A percentile compares a stretch with the other conserved stretches of the same genome.
Conservation (phyloP, 345 rosid species). For the Eucalyptus victrix region DNA sequence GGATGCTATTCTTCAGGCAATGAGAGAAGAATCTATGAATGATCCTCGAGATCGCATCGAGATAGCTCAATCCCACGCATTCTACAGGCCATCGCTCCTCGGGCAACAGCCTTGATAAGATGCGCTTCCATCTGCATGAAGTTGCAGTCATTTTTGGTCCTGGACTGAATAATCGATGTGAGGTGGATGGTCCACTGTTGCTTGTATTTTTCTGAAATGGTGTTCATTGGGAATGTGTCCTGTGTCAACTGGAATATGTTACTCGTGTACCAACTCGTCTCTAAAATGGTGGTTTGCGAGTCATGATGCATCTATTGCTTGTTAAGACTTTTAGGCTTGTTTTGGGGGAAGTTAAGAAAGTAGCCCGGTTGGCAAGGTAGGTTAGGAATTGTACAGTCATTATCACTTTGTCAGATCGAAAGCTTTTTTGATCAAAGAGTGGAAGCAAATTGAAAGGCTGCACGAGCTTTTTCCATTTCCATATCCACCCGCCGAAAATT, state of each 20-base stretch:
- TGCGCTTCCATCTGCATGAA: not conserved
- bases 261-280: not conserved
- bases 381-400: not conserved
- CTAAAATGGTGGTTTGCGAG: not conserved
- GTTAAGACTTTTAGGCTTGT: not conserved
- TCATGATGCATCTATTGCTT: not conserved
- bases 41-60: conserved; percentile 91
- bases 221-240: not conserved
- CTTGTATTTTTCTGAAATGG: not conserved
- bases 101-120: conserved; percentile 26
- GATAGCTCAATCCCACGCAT: conserved; percentile 86
- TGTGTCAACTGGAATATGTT: not conserved
- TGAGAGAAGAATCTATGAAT: conserved; percentile 87
- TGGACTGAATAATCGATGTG: not conserved
- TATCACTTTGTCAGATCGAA: not conserved
- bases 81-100: conserved; percentile 83
- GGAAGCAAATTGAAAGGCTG: not conserved
- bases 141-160: not conserved
- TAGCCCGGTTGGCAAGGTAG: not conserved
- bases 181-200: not conserved
- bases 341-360: not conserved
- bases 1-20: conserved; percentile 65
- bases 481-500: not conserved
- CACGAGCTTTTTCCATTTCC: not conserved
- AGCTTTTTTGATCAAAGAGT: not conserved